Base-by-base conservation (phyloP, 148 eudicot species). In the Rhododendron mucronatum region DNA sequence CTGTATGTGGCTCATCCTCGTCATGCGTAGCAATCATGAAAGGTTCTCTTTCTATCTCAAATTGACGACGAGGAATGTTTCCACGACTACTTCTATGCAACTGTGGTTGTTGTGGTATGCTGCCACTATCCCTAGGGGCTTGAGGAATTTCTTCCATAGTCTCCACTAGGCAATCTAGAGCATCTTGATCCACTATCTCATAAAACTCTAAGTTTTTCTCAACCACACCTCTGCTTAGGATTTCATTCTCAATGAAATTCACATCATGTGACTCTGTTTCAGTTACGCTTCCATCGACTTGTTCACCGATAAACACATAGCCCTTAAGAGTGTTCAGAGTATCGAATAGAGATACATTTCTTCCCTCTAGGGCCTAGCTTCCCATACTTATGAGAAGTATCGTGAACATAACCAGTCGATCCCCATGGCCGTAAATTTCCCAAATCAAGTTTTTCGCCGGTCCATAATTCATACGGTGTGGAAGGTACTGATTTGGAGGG, bases 221-320 rank as follows among this genome's bases (percentile, higher is more conserved):
- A 74, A 48, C 20, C 11, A 30, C 80, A n/a, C 65, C 67, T 33
- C 71, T 84, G 10, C 30, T 73, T 26, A 35, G 81, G 65, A 47
- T 74, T 26, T 79, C 37, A 0, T 79, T 59, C 35, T 79, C 37
- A 7, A 79, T 57, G 35, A 48, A 48, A n/a, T 21, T 13, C 45
- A 48, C 67, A 28, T 74, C 67, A 35, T 23, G 75, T 35, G 82
- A 85, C 73, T 76, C 74, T 18, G 77, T 78, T 33, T 85, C 48
- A 28, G 86, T 71, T 12, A 84, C 30, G 1, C 47, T 53, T 35
- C 18, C 86, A 73, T 84, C 48, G 10, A 13, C 6, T 30, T 71
- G 28, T 47, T 53, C n/a, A 77, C 69, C 45, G 13, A 48, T 11
- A 33, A 84, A 73, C 71, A 84, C 80, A 48, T 74, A 74, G 14